Evolutionary conservation across 1,284 basidiomycete species (phyloP).

Genomic region (Paramarasmius palmivorus): DNA sequence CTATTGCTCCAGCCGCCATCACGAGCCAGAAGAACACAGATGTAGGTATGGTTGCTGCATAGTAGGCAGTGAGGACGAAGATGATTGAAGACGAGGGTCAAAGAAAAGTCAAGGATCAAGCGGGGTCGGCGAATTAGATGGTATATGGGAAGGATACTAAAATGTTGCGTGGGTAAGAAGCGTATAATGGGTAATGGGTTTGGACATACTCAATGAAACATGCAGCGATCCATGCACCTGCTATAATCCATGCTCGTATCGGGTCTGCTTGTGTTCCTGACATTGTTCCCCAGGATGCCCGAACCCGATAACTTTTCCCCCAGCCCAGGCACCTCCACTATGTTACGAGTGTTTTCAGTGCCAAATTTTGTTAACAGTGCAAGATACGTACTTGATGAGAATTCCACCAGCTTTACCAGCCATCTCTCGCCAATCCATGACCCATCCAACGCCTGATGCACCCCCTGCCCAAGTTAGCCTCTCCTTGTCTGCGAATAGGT

Average conservation of each 20-base stretch:
- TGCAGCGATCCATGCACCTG: slow-evolving; percentile 79
- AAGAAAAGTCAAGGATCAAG: slow-evolving; percentile 90
- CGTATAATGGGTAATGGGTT: no score
- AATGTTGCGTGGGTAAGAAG: slow-evolving; percentile 11
- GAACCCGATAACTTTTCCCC: slow-evolving; percentile 67
- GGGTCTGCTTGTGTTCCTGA: slow-evolving; percentile 69
- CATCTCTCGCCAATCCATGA: slow-evolving; percentile 98
- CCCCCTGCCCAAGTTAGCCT: slow-evolving; percentile 87
- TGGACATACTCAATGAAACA: slow-evolving; percentile 80
- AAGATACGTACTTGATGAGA: no score
- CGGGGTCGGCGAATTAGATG: slow-evolving; percentile 87
- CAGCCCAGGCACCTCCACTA: slow-evolving; percentile 74
- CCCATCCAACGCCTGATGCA: slow-evolving; percentile 81
- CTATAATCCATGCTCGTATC: slow-evolving; percentile 85
- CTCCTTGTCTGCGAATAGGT: slow-evolving; percentile 70
- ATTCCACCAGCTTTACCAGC: slow-evolving; percentile 80
- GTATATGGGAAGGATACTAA: slow-evolving; percentile 55
- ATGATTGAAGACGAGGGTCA: slow-evolving; percentile 90
- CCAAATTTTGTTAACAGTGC: no score
- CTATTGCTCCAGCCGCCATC: slow-evolving; percentile 66
- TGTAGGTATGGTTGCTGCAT: slow-evolving; percentile 83
- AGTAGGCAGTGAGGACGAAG: slow-evolving; percentile 91
- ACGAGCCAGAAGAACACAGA: slow-evolving; percentile 90
- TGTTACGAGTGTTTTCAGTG: slow-evolving; percentile 61
- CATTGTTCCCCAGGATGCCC: slow-evolving; percentile 50